Base-by-base conservation (phyloP, 1,284 basidiomycete species). In the Thecaphora thlaspeos region DNA sequence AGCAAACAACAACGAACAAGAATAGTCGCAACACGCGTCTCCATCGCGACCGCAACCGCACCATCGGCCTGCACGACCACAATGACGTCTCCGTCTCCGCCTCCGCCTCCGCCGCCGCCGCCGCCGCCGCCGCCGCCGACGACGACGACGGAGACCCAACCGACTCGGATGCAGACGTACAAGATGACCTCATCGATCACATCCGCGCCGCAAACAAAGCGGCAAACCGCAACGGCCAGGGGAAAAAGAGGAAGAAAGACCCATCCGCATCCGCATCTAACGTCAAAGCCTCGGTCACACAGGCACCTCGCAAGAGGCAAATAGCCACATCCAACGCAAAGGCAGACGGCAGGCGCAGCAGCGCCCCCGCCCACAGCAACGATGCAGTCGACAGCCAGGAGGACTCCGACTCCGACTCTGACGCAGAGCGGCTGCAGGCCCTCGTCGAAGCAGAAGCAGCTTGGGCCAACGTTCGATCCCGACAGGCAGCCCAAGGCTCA, bases 401-500 rank as follows among this genome's bases (percentile, higher is more conserved):
- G 23, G 15, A 61, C 41, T 18, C 46, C 43, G 60, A 55, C 0
- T 54, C 54, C 37, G 51, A 60, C 30, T 46, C 55, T 38, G 57
- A 60, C 43, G 62, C 54, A 15, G 57, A 56, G 43, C 63, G 55
- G 0, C 44, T 49, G 7, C 63, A 66, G 10, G 58, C 52, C 8
- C 45, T 55, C 42, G 55, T 55, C 0, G 63, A 66, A 44, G 59
- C 58, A 12, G 58, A 54, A 3, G 52, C 54, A 1, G 57, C 61
- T 19, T 61, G 61, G 61, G 55, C 54, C 4, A 48, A 64, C 14
- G 55, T 63, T 0, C 51, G 57, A 4, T 50, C 51, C 3, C 61
- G 54, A 26, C 56, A 63, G 42, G 46, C 56, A 38, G 54, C 53
- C n/a, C n/a, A n/a, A n/a, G n/a, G n/a, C n/a, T n/a, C n/a, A n/a